phyloP scores from a whole-genome alignment of 2,329 filamentous ascomycete genomes.

The Venturia effusa region DNA sequence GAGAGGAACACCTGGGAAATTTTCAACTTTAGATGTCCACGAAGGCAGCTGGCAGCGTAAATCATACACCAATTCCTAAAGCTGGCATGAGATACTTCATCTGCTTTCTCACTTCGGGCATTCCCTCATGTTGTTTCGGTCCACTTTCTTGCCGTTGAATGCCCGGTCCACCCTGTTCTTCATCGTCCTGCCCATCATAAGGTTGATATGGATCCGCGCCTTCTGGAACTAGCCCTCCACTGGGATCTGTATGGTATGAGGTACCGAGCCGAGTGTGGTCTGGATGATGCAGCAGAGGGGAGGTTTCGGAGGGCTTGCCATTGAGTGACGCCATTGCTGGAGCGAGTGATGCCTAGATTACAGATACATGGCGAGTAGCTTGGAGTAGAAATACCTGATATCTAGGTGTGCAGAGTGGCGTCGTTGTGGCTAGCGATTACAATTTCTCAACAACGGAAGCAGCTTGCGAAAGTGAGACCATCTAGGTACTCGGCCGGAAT shows the following conservation, averaged over 20 bases:
- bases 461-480: not conserved
- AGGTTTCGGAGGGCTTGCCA: conserved; percentile 29
- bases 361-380: not conserved
- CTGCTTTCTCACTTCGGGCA: conserved; percentile 37
- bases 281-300: conserved; percentile 31
- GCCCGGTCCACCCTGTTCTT: conserved; percentile 22
- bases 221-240: conserved; percentile 19
- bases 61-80: conserved; percentile 48
- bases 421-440: not conserved
- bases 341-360: not conserved
- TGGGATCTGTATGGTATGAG: conserved; percentile 17
- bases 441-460: not conserved
- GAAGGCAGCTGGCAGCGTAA: not conserved
- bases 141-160: conserved; percentile 15
- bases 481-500: not conserved
- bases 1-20: conserved; percentile 54
- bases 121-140: conserved; percentile 26
- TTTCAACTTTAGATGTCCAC: not conserved
- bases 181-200: conserved; percentile 18
- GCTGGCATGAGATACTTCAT: conserved; percentile 51
- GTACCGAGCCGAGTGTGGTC: conserved; percentile 10
- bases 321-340: not conserved
- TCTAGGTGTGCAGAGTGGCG: not conserved
- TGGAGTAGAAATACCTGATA: not conserved
- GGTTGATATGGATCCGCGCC: conserved; percentile 15